A percentile compares a stretch with the other conserved stretches of the same genome.
These are phyloP conservation scores for Kazachstania africana DNA, from an alignment of 805 yeast genomes.

Conservation along the genomic window DNA sequence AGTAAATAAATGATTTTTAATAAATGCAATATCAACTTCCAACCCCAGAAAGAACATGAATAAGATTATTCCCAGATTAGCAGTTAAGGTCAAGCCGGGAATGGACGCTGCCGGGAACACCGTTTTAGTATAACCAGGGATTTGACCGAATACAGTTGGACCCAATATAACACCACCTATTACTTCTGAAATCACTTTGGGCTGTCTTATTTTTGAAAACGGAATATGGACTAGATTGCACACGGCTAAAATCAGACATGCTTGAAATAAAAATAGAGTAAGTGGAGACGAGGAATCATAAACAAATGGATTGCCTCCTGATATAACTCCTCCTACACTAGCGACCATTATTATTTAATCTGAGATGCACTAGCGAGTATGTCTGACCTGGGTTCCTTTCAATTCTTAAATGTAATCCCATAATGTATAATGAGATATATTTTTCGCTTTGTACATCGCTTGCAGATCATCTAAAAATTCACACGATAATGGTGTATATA, in stretches of 20 bases:
- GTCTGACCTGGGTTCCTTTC: too few relatives aligned
- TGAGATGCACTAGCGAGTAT: too few relatives aligned
- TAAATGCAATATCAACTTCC: constrained; percentile 62
- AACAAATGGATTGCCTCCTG: constrained; percentile 59
- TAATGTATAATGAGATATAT: too few relatives aligned
- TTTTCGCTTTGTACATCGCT: too few relatives aligned
- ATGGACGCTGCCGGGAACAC: constrained; percentile 57
- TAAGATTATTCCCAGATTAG: constrained; percentile 64
- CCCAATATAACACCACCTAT: constrained; percentile 66
- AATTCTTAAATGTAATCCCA: too few relatives aligned
- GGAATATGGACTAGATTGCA: constrained; percentile 55
- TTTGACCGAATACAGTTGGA: constrained; percentile 62
- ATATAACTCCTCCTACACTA: constrained; percentile 51
- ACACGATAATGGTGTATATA: too few relatives aligned
- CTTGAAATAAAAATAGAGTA: constrained; percentile 61
- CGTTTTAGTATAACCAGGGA: constrained; percentile 51
- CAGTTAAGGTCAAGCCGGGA: constrained; percentile 52
- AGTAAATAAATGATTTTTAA: constrained; percentile 44
- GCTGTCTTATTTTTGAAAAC: constrained; percentile 52
- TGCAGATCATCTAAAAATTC: too few relatives aligned
- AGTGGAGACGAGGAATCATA: constrained; percentile 49
- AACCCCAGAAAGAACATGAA: constrained; percentile 68
- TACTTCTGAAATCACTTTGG: constrained; percentile 74
- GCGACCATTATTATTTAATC: constrained; percentile 2
- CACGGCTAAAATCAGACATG: constrained; percentile 44